Evolutionary conservation across 352 stramenopile genomes (phyloP).

Genomic region (Pseudoperonospora humuli): DNA sequence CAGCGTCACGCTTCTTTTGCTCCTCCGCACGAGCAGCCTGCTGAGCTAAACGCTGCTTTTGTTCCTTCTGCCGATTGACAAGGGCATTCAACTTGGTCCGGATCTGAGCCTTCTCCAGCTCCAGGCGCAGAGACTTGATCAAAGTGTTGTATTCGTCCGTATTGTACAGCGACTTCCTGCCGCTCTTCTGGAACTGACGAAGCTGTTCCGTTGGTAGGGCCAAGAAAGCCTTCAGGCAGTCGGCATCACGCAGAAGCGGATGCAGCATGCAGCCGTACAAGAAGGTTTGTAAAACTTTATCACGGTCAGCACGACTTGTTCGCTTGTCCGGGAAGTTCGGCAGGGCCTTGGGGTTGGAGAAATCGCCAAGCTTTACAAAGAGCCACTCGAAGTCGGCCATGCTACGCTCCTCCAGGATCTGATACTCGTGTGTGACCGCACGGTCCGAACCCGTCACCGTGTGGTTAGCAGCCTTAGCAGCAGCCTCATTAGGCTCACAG

Average conservation of each 20-base stretch:
- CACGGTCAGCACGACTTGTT: constrained; percentile 34
- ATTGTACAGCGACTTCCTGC: constrained; percentile 71
- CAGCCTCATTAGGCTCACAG: constrained; percentile 63
- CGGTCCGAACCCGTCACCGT: constrained; percentile 48
- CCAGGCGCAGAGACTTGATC: constrained; percentile 66
- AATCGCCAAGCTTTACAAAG: constrained; percentile 60
- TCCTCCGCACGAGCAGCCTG: constrained; percentile 50
- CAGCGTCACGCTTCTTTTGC: constrained; percentile 63
- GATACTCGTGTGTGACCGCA: constrained; percentile 74
- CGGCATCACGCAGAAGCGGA: constrained; percentile 63
- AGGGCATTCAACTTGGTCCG: constrained; percentile 70
- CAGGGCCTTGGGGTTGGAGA: constrained; percentile 74
- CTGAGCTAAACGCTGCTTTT: constrained; percentile 58
- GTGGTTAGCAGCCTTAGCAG: constrained; percentile 45
- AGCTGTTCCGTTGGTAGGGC: constrained; percentile 63
- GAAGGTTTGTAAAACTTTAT: constrained; percentile 72
- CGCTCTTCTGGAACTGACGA: constrained; percentile 56
- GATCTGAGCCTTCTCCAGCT: constrained; percentile 83
- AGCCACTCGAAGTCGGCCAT: constrained; percentile 84
- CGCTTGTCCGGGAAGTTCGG: constrained; percentile 75
- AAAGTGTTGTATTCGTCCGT: constrained; percentile 74
- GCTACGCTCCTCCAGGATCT: constrained; percentile 54
- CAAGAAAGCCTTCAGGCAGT: constrained; percentile 83
- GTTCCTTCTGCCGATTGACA: constrained; percentile 52
- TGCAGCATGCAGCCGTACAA: constrained; percentile 76